These are phyloP conservation scores for Calonectria crousiana DNA, from an alignment of 2,329 filamentous ascomycete genomes.

Conservation along the genomic window DNA sequence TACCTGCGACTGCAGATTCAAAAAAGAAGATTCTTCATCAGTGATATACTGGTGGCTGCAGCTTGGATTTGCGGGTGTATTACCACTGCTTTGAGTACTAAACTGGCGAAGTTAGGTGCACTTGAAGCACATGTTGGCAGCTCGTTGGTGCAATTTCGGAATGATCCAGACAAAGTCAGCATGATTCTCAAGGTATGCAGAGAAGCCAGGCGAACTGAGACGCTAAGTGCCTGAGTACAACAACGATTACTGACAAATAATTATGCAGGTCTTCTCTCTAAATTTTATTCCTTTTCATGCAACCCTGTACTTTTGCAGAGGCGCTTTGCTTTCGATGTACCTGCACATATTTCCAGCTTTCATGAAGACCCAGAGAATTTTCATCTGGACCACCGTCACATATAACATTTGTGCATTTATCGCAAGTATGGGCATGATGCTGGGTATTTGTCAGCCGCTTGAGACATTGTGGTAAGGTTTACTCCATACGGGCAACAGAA, in stretches of 20 bases:
- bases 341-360: not conserved
- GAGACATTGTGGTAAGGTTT: not conserved
- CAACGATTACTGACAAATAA: not conserved
- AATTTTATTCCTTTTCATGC: not conserved
- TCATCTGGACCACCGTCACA: not conserved
- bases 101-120: not conserved
- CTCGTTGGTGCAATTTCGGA: not conserved
- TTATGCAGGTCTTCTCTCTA: not conserved
- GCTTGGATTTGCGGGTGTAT: not conserved
- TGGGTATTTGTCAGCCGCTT: not conserved
- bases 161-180: not conserved
- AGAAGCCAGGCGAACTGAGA: not conserved
- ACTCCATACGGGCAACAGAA: not conserved
- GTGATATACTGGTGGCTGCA: not conserved
- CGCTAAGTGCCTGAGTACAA: too few relatives aligned
- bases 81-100: not conserved
- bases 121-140: not conserved
- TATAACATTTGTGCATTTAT: not conserved
- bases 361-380: not conserved
- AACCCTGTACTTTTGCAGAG: not conserved
- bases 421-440: not conserved
- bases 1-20: not conserved
- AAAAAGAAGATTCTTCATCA: not conserved
- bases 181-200: not conserved
- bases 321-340: not conserved